These are phyloP conservation scores for Claviceps sp. DNA, from an alignment of 2,329 filamentous ascomycete genomes.

Conservation along the genomic window DNA sequence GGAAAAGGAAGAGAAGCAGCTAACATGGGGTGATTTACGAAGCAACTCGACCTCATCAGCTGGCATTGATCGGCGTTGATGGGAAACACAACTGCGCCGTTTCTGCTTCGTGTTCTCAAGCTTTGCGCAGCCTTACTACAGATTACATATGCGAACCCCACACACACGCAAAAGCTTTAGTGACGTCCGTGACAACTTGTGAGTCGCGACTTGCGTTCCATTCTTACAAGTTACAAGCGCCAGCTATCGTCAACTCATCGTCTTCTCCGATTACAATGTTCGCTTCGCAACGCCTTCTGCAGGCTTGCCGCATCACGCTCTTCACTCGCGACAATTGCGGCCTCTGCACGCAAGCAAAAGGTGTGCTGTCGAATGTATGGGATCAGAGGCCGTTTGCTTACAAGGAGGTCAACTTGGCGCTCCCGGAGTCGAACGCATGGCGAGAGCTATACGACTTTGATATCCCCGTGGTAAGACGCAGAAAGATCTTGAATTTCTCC, in stretches of 20 bases:
- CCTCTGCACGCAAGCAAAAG: conserved; percentile 55
- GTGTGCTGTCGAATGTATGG: conserved; percentile 55
- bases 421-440: conserved; percentile 49
- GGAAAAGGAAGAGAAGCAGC: no score
- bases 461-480: conserved; percentile 54
- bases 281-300: conserved; percentile 34
- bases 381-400: conserved; percentile 53
- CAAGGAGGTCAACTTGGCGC: conserved; percentile 57
- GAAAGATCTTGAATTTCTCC: no score
- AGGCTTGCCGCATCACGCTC: conserved; percentile 53
- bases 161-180: background rate
- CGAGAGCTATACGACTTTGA: conserved; percentile 67
- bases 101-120: background rate
- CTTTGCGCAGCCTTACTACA: background rate
- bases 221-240: background rate
- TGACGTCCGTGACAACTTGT: background rate
- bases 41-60: background rate
- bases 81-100: background rate
- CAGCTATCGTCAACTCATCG: background rate
- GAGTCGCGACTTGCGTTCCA: no score
- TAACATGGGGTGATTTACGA: no score
- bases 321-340: conserved; percentile 63
- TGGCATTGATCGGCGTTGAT: background rate
- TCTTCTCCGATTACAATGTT: conserved; percentile 28
- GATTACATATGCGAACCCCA: background rate